These are phyloP conservation scores for Diospyros lotus DNA, from an alignment of 148 eudicot genomes.

Conservation along the genomic window DNA sequence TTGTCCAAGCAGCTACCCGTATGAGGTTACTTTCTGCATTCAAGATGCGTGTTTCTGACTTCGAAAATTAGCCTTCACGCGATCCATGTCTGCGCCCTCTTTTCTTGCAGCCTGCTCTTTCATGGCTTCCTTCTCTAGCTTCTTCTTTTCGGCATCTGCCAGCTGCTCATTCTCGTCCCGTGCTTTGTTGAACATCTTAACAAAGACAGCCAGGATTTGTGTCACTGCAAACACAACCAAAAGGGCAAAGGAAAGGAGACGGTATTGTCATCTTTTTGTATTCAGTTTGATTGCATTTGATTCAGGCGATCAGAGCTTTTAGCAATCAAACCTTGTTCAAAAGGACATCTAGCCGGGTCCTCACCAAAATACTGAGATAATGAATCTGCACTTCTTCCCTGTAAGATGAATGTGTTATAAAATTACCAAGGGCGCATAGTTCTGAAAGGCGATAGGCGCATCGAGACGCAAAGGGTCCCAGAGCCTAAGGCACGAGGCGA, in stretches of 20 bases:
- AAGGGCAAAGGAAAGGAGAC: background rate
- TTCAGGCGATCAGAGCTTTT: background rate
- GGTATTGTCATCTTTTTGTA: background rate
- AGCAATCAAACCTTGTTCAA: conserved; percentile 86
- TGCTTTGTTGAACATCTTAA: conserved; percentile 81
- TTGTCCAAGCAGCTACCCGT: no score
- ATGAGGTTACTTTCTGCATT: background rate
- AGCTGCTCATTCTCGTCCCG: conserved; percentile 81
- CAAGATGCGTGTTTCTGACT: conserved; percentile 33
- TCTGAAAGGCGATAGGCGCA: no score
- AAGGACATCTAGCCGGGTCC: conserved; percentile 97
- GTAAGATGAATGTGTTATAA: conserved; percentile 18
- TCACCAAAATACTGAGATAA: conserved; percentile 94
- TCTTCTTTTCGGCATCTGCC: conserved; percentile 94
- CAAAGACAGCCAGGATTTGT: conserved; percentile 73
- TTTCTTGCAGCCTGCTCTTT: conserved; percentile 69
- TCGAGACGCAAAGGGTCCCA: no score
- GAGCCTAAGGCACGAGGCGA: no score
- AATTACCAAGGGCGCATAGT: background rate
- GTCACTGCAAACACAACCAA: conserved; percentile 55
- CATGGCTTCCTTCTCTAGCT: conserved; percentile 91
- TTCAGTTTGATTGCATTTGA: background rate
- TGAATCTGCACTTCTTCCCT: conserved; percentile 98
- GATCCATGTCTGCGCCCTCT: conserved; percentile 48
- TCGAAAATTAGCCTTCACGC: conserved; percentile 37